Conservation (phyloP, 2,329 filamentous ascomycete species). For the Diplodia mutila region DNA sequence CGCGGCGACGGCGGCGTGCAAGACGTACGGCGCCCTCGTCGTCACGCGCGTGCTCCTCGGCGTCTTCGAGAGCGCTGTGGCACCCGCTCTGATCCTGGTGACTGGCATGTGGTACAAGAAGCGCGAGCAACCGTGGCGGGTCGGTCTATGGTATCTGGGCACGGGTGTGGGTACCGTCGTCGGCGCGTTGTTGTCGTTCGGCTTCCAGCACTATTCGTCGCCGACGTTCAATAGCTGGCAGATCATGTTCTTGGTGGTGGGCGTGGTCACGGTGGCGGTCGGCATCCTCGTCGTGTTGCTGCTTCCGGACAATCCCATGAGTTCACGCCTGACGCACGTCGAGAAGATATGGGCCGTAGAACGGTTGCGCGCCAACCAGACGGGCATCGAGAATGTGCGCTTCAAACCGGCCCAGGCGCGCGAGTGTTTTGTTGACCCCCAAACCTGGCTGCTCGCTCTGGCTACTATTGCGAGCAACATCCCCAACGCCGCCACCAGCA, state of each 20-base stretch:
- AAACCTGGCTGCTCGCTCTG: conserved; percentile 52
- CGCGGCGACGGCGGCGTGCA: conserved; percentile 53
- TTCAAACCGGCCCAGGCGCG: conserved; percentile 70
- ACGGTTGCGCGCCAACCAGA: conserved; percentile 73
- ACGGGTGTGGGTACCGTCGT: conserved; percentile 58
- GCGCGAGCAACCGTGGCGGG: conserved; percentile 63
- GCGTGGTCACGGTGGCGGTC: conserved; percentile 36
- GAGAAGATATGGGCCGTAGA: conserved; percentile 62
- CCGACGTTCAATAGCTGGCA: conserved; percentile 34
- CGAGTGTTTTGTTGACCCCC: conserved; percentile 60
- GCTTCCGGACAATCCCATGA: conserved; percentile 49
- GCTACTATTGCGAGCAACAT: conserved; percentile 28
- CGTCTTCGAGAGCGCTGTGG: conserved; percentile 58
- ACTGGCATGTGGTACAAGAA: conserved; percentile 61
- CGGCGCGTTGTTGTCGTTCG: conserved; percentile 40
- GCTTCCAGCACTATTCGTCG: conserved; percentile 39
- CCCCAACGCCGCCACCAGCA: conserved; percentile 36
- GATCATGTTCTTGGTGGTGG: conserved; percentile 40
- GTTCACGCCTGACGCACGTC: conserved; percentile 40
- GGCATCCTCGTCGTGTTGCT: conserved; percentile 41
- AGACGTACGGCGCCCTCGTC: conserved; percentile 56
- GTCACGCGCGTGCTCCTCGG: conserved; percentile 57
- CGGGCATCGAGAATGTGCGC: conserved; percentile 71
- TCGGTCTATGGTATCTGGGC: conserved; percentile 69
- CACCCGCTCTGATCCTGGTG: conserved; percentile 59